Evolutionary conservation across 2,329 filamentous ascomycete species (phyloP).

Genomic region (Thielaviopsis euricoi): DNA sequence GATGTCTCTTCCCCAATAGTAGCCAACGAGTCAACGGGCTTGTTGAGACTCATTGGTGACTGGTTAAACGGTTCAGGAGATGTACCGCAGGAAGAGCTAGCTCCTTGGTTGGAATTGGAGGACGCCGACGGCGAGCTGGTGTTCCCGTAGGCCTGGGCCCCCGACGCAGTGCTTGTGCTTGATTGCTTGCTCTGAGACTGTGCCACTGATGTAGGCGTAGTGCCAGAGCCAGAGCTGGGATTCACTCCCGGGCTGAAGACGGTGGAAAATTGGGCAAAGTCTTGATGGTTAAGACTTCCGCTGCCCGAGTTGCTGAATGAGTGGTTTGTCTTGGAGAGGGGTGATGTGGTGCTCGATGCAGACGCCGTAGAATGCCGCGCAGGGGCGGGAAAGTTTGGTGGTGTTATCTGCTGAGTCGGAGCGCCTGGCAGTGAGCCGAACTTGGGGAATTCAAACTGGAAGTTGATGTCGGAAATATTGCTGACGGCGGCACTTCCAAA

Average conservation of each 20-base stretch:
- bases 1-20: conserved; percentile 47
- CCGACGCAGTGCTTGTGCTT: neutral
- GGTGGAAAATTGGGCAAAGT: conserved; percentile 7
- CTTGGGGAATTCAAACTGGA: conserved; percentile 90
- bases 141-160: conserved; percentile 25
- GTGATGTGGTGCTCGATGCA: neutral
- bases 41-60: conserved; percentile 45
- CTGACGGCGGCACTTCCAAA: conserved; percentile 33
- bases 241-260: neutral
- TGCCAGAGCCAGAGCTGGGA: neutral
- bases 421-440: conserved; percentile 59
- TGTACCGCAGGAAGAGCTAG: conserved; percentile 55
- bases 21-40: conserved; percentile 43
- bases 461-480: conserved; percentile 59
- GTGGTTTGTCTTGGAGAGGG: neutral
- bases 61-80: conserved; percentile 62
- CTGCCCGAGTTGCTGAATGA: neutral
- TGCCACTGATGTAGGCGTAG: neutral
- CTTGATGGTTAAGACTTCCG: neutral
- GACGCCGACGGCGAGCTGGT: conserved; percentile 50
- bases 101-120: conserved; percentile 40
- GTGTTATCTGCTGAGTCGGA: conserved; percentile 5
- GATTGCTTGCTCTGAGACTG: conserved; percentile 1
- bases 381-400: neutral
- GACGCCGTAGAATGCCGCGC: neutral